Evolutionary conservation across 2,329 filamentous ascomycete genomes (phyloP), one percentile per base, ranked within the genome.

Genomic region (Colletotrichum aenigma): DNA sequence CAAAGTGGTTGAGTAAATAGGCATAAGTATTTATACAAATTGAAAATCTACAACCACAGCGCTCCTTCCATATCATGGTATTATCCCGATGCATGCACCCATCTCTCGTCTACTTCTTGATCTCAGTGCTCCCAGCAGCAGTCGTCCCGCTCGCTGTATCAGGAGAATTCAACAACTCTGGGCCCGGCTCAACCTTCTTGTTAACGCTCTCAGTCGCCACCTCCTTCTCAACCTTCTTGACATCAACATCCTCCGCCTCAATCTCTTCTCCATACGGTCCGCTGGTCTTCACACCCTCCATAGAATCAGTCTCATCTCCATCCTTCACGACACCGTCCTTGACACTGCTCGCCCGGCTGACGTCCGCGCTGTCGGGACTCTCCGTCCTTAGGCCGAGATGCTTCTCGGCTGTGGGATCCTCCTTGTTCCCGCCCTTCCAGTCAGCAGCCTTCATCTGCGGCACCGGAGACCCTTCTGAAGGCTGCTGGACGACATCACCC

Each of bases 291-390:
- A 87, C 81, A 0, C 83, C 83, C 30, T 82, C 81, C 21, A 85
- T 64, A 3, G 79, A 80, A 13, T 76, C 78, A 2, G 36, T 72
- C 6, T 77, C 80, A 3, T 81, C 78, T n/a, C 70, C 67, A 21
- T 76, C 76, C 74, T 74, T 48, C 26, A 30, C 64, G 76, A 81
- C 81, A 3, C 58, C 77, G 71, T 86, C 90, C 80, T 85, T 88
- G 24, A 95, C 84, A 80, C 94, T 96, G 79, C 92, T 96, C 2
- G 94, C 94, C 77, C 92, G 90, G 81, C 94, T 96, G 18, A 95
- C 88, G 70, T 91, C 88, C 2, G 89, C 90, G 78, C 93, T 95
- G 1, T 89, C 89, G 1, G 93, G 91, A 8, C 90, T 93, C 75
- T 92, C 90, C 6, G 89, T 90, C 32, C 94, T 86, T 66, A 97